Evolutionary conservation across 139 green algal species (phyloP), one percentile per base, ranked within the genome.

Genomic region (Raphidocelis subcapitata): DNA sequence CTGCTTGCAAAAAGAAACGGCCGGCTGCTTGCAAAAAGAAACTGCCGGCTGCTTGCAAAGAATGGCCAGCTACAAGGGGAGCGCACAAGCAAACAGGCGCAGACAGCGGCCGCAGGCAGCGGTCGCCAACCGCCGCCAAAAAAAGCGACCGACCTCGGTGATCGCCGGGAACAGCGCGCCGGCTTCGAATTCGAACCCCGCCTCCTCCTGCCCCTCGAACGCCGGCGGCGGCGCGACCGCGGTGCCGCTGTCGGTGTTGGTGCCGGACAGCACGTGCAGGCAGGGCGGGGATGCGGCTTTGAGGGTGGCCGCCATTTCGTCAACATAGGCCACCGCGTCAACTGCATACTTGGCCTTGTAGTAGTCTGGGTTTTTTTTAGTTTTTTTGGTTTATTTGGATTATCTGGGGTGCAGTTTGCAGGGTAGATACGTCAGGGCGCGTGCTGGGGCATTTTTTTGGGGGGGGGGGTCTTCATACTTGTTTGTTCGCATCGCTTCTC

Each of bases 301-400:
- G 64, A 97, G 77, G 15, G 87, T 75, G 20, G 62, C 35, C 16
- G 67, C 62, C 82, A 96, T 77, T 32, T 98, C 92, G 36, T 98
- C 92, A 24, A 77, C 29, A 56, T 95, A 98, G 33, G 83, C 66
- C 46, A 94, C 93, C 15, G 85, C 75, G 31, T 97, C 88, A 32
- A 97, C 88, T n/a, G 56, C 85, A 59, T 96, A 96, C 35, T 82
- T 84, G 2, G 55, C 75, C 66, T 85, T 77, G 24, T 80, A 79
- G 24, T 81, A 63, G 3, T 81, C 74, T 31, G 70, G n/a, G n/a
- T n/a, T 85, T 77, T 18, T 80, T 77, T 21, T 81, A 63, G 3
- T 81, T 71, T 31, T 66, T 68, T 51, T 46, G 72, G 47, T 16
- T 14, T 24, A 73, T 55, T 55, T 10, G 15, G 31, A 44, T 47